phyloP scores from a whole-genome alignment of 345 rosid species.

The Kernera saxatilis region DNA sequence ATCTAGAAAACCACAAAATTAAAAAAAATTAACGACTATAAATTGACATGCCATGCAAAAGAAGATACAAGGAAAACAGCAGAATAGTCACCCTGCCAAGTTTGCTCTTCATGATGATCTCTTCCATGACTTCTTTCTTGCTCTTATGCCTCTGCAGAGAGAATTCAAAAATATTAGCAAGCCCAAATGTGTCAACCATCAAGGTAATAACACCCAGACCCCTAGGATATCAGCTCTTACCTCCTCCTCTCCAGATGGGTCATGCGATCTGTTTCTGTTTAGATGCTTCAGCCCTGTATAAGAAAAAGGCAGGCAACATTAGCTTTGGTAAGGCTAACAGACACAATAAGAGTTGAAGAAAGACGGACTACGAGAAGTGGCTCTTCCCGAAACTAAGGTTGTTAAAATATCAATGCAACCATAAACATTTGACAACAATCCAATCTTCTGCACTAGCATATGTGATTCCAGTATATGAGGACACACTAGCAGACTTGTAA shows the following conservation, averaged over 20 bases:
- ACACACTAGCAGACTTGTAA: not conserved
- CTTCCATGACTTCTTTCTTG: conserved; percentile 88
- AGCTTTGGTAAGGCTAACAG: not conserved
- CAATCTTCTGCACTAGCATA: not conserved
- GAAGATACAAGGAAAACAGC: not conserved
- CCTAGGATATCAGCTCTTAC: conserved; percentile 30
- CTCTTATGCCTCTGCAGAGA: conserved; percentile 64
- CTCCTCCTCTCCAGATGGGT: conserved; percentile 45
- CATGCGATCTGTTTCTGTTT: conserved; percentile 20
- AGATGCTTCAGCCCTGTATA: conserved; percentile 39
- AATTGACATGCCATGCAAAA: not conserved
- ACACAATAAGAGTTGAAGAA: conserved; percentile 9
- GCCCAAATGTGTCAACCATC: not conserved
- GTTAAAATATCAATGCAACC: not conserved
- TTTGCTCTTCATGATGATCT: conserved; percentile 93
- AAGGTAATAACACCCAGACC: not conserved
- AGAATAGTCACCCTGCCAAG: conserved; percentile 63
- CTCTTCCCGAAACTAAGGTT: not conserved
- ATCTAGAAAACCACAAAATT: conserved; percentile 42
- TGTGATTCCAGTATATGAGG: not conserved
- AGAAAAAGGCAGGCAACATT: not conserved
- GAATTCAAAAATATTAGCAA: conserved; percentile 9
- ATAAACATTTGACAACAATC: not conserved
- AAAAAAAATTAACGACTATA: not conserved
- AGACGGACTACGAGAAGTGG: not conserved